These are phyloP conservation scores for Ogataea pini DNA, from an alignment of 805 yeast genomes.

Conservation along the genomic window DNA sequence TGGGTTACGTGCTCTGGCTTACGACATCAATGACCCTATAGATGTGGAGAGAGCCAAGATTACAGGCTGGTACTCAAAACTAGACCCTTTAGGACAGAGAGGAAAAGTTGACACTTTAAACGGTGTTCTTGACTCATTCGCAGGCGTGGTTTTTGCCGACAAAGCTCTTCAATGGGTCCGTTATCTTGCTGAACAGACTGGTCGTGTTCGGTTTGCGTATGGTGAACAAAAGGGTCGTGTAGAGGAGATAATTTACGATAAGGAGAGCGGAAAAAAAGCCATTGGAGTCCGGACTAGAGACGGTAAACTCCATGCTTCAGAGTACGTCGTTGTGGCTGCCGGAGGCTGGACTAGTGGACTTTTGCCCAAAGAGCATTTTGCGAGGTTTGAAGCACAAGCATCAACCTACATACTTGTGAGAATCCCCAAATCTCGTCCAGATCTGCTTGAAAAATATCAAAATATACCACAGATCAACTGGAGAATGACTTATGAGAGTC, in stretches of 20 bases:
- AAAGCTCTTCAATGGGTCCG: conserved; percentile 33
- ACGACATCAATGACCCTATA: conserved; percentile 29
- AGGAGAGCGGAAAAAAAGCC: conserved; percentile 18
- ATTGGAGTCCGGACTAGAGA: conserved; percentile 32
- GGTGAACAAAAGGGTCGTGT: conserved; percentile 34
- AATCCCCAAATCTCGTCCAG: conserved; percentile 37
- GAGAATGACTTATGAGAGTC: conserved; percentile 25
- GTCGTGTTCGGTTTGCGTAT: conserved; percentile 34
- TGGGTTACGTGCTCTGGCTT: conserved; percentile 31
- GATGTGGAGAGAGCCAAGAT: conserved; percentile 34
- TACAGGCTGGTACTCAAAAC: conserved; percentile 30
- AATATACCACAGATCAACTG: conserved; percentile 36
- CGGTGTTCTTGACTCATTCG: conserved; percentile 31
- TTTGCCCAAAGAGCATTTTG: conserved; percentile 32
- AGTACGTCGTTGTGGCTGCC: conserved; percentile 27
- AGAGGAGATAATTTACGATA: conserved; percentile 17
- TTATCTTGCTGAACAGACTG: conserved; percentile 26
- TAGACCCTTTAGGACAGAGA: conserved; percentile 22
- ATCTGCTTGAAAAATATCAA: conserved; percentile 33
- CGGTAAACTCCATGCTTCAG: conserved; percentile 28
- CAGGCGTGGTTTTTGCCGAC: conserved; percentile 35
- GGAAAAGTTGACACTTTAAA: conserved; percentile 12
- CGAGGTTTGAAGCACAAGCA: conserved; percentile 35
- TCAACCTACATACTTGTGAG: conserved; percentile 35
- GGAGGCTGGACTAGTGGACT: conserved; percentile 34